phyloP scores from a whole-genome alignment of 2,329 filamentous ascomycete genomes.

The Cladosporium cucumerinum region DNA sequence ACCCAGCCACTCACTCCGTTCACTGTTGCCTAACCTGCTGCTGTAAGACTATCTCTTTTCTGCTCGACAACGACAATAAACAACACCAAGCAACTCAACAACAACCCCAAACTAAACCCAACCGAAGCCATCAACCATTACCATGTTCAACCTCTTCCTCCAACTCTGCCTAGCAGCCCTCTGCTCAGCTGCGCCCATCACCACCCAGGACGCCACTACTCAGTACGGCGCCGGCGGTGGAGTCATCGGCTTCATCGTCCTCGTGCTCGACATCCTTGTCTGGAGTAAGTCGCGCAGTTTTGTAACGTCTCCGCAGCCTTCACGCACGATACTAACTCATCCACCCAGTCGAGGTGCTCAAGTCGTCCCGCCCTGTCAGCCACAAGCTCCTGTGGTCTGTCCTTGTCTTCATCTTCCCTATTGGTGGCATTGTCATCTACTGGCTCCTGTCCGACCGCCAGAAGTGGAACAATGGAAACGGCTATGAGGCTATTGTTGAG shows the following conservation, averaged over 20 bases:
- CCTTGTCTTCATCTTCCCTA: slow-evolving; percentile 62
- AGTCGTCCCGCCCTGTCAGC: slow-evolving; percentile 57
- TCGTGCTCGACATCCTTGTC: slow-evolving; percentile 61
- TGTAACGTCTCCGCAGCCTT: neutral
- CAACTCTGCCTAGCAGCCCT: slow-evolving; percentile 53
- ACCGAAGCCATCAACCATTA: neutral
- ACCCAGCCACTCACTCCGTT: neutral
- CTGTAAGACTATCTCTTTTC: neutral
- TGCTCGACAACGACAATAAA: neutral
- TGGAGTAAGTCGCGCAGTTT: slow-evolving; percentile 49
- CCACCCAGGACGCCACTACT: slow-evolving; percentile 46
- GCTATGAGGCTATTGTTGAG: slow-evolving; percentile 52
- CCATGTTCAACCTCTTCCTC: slow-evolving; percentile 40
- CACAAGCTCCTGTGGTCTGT: slow-evolving; percentile 62
- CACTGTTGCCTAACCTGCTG: neutral
- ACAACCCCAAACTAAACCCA: too few relatives aligned
- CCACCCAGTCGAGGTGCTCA: slow-evolving; percentile 58
- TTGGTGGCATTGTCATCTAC: slow-evolving; percentile 61
- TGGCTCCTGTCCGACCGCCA: slow-evolving; percentile 62
- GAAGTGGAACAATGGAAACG: slow-evolving; percentile 50
- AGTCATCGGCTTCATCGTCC: slow-evolving; percentile 58
- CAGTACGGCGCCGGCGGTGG: slow-evolving; percentile 61
- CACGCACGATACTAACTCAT: slow-evolving; percentile 20
- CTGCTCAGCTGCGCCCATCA: slow-evolving; percentile 45
- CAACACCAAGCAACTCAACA: neutral